These are phyloP conservation scores for Cystobasidium sp. DNA, from an alignment of 1,284 basidiomycete genomes.

Conservation along the genomic window DNA sequence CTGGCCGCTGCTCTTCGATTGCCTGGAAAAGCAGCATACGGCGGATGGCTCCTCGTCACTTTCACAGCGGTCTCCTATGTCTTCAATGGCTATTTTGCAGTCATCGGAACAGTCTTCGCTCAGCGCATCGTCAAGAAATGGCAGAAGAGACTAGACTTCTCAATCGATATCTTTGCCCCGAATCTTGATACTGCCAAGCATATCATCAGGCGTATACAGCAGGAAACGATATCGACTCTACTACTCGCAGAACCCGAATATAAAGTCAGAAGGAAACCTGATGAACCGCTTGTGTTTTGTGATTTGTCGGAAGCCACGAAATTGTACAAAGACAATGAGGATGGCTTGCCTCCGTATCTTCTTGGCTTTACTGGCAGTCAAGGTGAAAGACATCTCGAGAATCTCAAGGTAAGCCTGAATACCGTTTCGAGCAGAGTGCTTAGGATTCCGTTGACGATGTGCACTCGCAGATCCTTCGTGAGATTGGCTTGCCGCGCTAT, in stretches of 20 bases:
- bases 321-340: constrained; percentile 60
- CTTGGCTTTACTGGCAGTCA: constrained; percentile 70
- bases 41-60: constrained; percentile 53
- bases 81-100: constrained; percentile 60
- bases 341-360: constrained; percentile 66
- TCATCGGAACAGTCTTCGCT: constrained; percentile 49
- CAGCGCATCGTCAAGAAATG: constrained; percentile 60
- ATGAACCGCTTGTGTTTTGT: constrained; percentile 66
- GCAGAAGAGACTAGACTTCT: constrained; percentile 73
- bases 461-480: constrained; percentile 66
- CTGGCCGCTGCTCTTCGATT: constrained; percentile 53
- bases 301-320: constrained; percentile 12
- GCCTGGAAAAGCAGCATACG: constrained; percentile 51
- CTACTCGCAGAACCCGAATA: constrained; percentile 68
- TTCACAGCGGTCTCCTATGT: constrained; percentile 59
- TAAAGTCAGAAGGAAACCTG: constrained; percentile 64
- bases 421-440: not conserved
- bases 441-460: not conserved
- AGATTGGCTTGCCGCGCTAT: constrained; percentile 66
- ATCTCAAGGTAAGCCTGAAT: constrained; percentile 66
- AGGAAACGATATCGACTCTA: constrained; percentile 73
- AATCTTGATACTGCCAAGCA: constrained; percentile 71
- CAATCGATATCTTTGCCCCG: constrained; percentile 79
- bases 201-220: constrained; percentile 75
- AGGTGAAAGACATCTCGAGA: constrained; percentile 76